Base-by-base conservation (phyloP, 2,329 filamentous ascomycete genomes). In the Pseudopyricularia javanii region DNA sequence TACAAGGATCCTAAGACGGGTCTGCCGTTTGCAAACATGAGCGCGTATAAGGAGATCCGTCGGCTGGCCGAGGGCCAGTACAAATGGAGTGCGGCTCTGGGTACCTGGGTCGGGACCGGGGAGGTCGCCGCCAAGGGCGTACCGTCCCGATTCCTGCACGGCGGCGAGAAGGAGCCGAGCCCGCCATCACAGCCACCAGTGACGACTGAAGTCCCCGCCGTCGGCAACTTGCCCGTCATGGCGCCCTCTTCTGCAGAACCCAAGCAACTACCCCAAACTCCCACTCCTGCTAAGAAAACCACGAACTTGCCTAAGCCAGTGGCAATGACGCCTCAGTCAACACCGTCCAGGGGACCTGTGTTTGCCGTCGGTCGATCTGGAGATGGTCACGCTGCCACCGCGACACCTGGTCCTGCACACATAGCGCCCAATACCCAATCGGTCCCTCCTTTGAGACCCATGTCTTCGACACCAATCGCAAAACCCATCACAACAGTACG, bases 1-100 rank as follows among this genome's bases (percentile, higher is more conserved):
- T 97, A 94, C 67, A 80, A 83, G 24, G 93, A 98, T 65, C 88
- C 90, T 0, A 78, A 80, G 59, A 97, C 91, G 0, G 87, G 88
- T 0, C 75, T 97, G 15, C 81, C 84, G 1, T 98, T 91, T 68
- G 78, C 81, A 57, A 91, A 91, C 64, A 73, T 81, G 45, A 79
- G 84, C 56, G 91, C 90, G 0, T 96, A 90, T 69, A 82, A 82
- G 60, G 83, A 94, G 65, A 85, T 97, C 47, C 85, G 88, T 61
- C 80, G 84, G 53, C 75, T 95, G 14, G 70, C 80, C 51, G 78
- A 74, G 1, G 86, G 88, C 45, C 82, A 88, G 47, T 91, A 90
- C 65, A 80, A 80, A 54, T 98, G 88, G 87, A 95, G 90, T 64
- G 75, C 74, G 30, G 74, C 93, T 59, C 68, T 95, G 30, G 90